Conservation (phyloP, 164 flowering plant species). For the Cinnamomum chago region DNA sequence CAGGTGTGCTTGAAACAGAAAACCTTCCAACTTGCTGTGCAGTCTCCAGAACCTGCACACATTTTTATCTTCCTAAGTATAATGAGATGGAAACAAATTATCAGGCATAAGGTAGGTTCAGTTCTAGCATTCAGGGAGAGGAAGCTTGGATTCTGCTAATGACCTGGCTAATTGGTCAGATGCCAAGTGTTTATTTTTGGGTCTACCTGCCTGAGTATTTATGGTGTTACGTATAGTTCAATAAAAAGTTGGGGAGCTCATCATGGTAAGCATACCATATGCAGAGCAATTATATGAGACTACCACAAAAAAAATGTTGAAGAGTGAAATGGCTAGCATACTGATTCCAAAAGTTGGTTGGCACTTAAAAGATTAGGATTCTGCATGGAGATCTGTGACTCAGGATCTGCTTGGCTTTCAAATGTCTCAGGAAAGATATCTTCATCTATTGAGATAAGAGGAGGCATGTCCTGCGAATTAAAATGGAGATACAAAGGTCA, state of each 20-base stretch:
- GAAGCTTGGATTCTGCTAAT: no score
- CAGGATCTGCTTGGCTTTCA: constrained; percentile 34
- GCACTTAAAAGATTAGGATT: constrained; percentile 64
- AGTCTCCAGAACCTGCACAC: constrained; percentile 68
- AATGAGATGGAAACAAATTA: not conserved
- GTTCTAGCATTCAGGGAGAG: no score
- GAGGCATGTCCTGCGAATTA: constrained; percentile 35
- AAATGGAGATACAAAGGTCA: not conserved
- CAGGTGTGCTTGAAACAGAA: constrained; percentile 55
- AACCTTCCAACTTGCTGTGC: constrained; percentile 71
- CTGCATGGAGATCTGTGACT: constrained; percentile 19
- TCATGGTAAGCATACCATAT: no score
- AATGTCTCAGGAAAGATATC: constrained; percentile 37
- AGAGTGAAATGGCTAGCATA: constrained; percentile 26
- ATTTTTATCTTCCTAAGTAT: not conserved
- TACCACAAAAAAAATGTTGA: no score
- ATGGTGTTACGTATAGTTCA: no score
- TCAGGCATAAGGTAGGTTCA: no score
- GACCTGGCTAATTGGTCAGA: no score
- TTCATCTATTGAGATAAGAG: constrained; percentile 44
- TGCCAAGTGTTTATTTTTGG: no score
- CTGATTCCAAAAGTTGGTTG: constrained; percentile 89
- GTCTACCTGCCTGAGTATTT: no score
- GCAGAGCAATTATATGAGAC: no score
- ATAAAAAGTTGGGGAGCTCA: no score